Base-by-base conservation (phyloP, 1,139 yeast genomes). In the Suhomyces coccinellae region DNA sequence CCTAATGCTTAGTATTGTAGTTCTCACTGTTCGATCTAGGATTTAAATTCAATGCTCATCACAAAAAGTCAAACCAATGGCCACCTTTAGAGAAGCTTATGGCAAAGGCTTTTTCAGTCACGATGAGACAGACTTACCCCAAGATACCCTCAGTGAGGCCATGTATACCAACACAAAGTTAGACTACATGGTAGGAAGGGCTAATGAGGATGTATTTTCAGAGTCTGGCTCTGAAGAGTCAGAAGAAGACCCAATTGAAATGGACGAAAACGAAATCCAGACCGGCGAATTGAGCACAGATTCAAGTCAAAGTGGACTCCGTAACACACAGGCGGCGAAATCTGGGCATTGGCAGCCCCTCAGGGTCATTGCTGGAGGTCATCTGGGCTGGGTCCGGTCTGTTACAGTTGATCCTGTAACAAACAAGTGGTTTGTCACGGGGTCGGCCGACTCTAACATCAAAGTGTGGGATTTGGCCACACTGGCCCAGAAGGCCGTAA, bases 361-460 rank as follows among this genome's bases (percentile, higher is more conserved):
- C 60, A 72, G 88, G 45, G 90, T 93, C 2, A 75, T 93, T 2
- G 83, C 88, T 0, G 75, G 76, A 2, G 99, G 98, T 3, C 99
- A 95, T 61, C 76, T 79, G 37, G 99, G 99, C 0, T 91, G 98
- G 95, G 91, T 95, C 1, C 74, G 96, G 38, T 75, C 89, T 22
- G 72, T 90, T 2, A 76, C 85, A 8, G 79, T 88, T 8, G 99
- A 93, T 50, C 96, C 96, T 1, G 63, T 72, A 4, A 85, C 86
- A 38, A 91, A 91, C 61, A 78, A 82, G 54, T 93, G 95, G 90
- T 93, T 88, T 66, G 96, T 84, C 3, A 85, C 97, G 0, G 99
- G 98, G 0, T 83, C 96, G 2, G 79, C 86, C 2, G 99, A 95
- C 60, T 73, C 90, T 16, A 87, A 96, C 0, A 87, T 95, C 53